Evolutionary conservation across 2,329 filamentous ascomycete species (phyloP), one percentile per base, ranked within the genome.

Genomic region (Aureobasidium namibiae): DNA sequence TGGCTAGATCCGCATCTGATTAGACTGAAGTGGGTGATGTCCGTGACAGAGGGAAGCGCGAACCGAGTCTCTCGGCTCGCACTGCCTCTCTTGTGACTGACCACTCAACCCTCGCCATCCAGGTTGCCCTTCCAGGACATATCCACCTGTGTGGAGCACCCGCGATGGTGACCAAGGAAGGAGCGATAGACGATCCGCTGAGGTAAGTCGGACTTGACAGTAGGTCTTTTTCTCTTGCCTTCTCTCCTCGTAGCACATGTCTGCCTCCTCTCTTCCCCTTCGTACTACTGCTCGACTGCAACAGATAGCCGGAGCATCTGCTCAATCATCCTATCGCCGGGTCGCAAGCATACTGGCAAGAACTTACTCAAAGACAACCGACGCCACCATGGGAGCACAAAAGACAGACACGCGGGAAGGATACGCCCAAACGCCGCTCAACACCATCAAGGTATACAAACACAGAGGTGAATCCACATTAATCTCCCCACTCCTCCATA

Each of bases 401-500:
- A 52, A 52, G 13, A 29, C 13, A 7, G 10, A 33, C 4, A 26
- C 48, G 4, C 18, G 46, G 18, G 46, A 46, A 11, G 44, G 26
- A 1, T 60, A 60, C 23, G 38, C 57, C 36, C 44, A 60, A 42
- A 60, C 57, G 4, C 24, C 36, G 2, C 48, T 60, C 42, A 53
- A 60, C 48, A 50, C 57, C 38, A 53, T 60, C 57, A 53, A 53
- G 48, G 57, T 60, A 13, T 60, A 60, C 39, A 52, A 49, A 38
- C 44, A 60, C 21, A 53, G 57, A 59, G 56, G 56, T 59, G 52
- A 21, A 10, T 11, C 4, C 5, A 18, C 8, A 11, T 24, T 4
- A 13, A 16, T 5, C 36, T 33, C n/a, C 3, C 21, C 14, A 41
- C 9, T 11, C n/a, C n/a, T 21, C 31, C 10, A 29, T 5, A 29